phyloP scores from a whole-genome alignment of 192 early-diverging fungal species.

The Thamnidium elegans region DNA sequence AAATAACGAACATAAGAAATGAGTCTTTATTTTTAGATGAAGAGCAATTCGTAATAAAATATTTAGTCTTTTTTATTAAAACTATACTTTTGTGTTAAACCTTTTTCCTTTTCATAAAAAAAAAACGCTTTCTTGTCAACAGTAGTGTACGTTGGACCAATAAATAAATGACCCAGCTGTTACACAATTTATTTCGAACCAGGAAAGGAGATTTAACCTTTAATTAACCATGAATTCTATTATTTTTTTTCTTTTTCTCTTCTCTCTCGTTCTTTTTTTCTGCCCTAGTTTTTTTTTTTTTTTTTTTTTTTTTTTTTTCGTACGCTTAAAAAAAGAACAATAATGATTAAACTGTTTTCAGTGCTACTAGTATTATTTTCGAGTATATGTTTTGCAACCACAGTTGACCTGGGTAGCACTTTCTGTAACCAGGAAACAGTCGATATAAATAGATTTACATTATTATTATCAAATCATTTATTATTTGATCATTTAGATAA shows the following conservation, averaged over 20 bases:
- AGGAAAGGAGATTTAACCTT: too few relatives aligned
- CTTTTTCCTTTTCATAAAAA: too few relatives aligned
- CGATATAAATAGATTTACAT: slow-evolving; percentile 9
- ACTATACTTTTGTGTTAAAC: too few relatives aligned
- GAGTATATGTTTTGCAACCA: background rate
- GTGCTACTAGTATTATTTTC: background rate
- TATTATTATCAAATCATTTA: slow-evolving; percentile 7
- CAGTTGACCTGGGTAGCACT: too few relatives aligned
- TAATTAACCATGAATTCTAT: background rate
- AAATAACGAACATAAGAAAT: too few relatives aligned
- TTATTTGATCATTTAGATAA: slow-evolving; percentile 18
- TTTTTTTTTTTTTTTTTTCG: background rate
- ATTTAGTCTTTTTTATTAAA: too few relatives aligned
- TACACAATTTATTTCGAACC: too few relatives aligned
- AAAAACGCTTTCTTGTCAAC: too few relatives aligned
- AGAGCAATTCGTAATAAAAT: too few relatives aligned
- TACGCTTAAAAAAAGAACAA: background rate
- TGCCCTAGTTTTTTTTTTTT: background rate
- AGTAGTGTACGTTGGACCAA: too few relatives aligned
- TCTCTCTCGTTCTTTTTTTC: background rate
- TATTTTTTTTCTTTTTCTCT: background rate
- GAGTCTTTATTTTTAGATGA: too few relatives aligned
- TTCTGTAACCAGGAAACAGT: background rate
- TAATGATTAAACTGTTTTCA: background rate
- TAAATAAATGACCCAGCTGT: too few relatives aligned